Base-by-base conservation (phyloP, 306 rosid species). In the Cicer chorassanicum region DNA sequence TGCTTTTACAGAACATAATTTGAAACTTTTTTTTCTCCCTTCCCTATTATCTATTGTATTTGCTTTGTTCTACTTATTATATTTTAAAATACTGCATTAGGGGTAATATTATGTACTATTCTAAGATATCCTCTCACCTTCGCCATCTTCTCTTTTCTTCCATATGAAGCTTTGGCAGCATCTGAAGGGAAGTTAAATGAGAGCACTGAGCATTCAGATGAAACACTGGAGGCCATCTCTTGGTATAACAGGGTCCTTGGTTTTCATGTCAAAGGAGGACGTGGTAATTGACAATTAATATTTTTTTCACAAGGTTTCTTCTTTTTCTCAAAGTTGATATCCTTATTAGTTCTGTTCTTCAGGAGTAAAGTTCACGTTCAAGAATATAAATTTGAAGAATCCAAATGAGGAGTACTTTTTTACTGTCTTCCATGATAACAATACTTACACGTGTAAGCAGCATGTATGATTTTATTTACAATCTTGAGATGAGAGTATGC, bases 221-320 rank as follows among this genome's bases (percentile, higher is more conserved):
- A 94, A 78, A 69, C 76, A 46, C 86, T 82, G 53, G 90, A 86
- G 80, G 93, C 88, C 49, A 80, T 87, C 68, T 86, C 86, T 29
- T 94, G 99, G 99, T 94, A 94, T 80, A 88, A 91, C 49, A 84
- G 82, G 65, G 88, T 87, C 72, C 95, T 94, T 67, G 95, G 90
- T 68, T 84, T 94, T 65, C 83, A 85, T 72, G 88, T 92, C 80
- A 92, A 90, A 92, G 96, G 91, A 36, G 95, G 96, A 77, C 85
- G 65, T 78, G 99, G 99, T 92, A 92, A 85, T 79, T 80, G 46
- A 49, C 53, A 8, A 6, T 57, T 77, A 4, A 66, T 81, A 62
- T 44, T 65, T 21, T 76, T 51, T 39, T 73, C 18, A 2, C 38
- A 45, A 64, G 13, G 8, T 72, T 59, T 75, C 7, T 68, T 43